Evolutionary conservation across 1,284 basidiomycete genomes (phyloP).

Genomic region (Pascua sp.): DNA sequence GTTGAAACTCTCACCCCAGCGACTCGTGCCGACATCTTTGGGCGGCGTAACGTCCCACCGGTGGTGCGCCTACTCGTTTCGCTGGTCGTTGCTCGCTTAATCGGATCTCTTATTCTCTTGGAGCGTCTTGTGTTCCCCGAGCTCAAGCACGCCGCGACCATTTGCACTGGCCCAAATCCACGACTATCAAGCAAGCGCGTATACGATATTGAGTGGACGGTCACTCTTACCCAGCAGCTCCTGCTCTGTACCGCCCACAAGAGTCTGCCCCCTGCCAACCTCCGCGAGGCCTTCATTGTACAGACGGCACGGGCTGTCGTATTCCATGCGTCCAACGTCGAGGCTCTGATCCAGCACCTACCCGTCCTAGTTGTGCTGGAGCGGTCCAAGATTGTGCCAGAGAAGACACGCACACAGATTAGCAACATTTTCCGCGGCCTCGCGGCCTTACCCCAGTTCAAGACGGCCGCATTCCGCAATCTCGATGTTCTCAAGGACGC

Average conservation of each 20-base stretch:
- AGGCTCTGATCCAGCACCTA: conserved; percentile 36
- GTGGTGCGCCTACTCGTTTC: conserved; percentile 29
- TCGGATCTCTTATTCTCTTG: conserved; percentile 29
- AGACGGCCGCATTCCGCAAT: conserved; percentile 46
- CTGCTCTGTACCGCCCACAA: conserved; percentile 31
- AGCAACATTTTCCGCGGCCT: conserved; percentile 28
- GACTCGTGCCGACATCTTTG: conserved; percentile 23
- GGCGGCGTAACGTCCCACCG: conserved; percentile 16
- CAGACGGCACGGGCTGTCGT: conserved; percentile 36
- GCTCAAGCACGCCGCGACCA: conserved; percentile 33
- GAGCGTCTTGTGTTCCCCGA: conserved; percentile 31
- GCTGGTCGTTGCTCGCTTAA: conserved; percentile 28
- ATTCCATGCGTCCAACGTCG: conserved; percentile 29
- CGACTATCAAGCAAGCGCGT: conserved; percentile 29
- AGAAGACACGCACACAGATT: conserved; percentile 25
- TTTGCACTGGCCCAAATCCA: conserved; percentile 21
- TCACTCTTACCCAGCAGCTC: conserved; percentile 36
- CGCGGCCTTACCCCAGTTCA: conserved; percentile 41
- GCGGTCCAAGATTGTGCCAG: conserved; percentile 22
- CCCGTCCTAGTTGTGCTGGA: conserved; percentile 40
- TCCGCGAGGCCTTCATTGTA: conserved; percentile 35
- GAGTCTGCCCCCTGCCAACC: conserved; percentile 31
- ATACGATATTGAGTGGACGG: conserved; percentile 26
- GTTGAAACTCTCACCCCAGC: conserved; percentile 16
- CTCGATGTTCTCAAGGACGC: conserved; percentile 45